A percentile compares a stretch with the other conserved stretches of the same genome.
phyloP scores from a whole-genome alignment of 2,329 filamentous ascomycete genomes.

The Ophiostoma sp. region DNA sequence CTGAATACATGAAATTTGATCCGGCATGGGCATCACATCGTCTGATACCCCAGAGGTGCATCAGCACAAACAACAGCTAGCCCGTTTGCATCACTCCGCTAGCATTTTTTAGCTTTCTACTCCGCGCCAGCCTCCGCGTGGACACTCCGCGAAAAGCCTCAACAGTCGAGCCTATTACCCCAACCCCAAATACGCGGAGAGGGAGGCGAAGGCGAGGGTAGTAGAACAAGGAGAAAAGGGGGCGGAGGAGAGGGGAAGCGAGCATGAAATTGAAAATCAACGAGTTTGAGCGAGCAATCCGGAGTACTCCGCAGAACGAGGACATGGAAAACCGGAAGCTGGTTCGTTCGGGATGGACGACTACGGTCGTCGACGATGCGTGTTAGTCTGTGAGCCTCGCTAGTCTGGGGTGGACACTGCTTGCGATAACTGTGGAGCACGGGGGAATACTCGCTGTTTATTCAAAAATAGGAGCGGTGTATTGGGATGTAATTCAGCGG shows the following conservation, averaged over 20 bases:
- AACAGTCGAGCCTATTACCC: not conserved
- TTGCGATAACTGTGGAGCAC: not conserved
- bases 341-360: not conserved
- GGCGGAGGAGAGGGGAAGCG: not conserved
- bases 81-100: constrained; percentile 7
- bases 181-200: not conserved
- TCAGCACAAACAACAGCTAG: not conserved
- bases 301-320: constrained; percentile 7
- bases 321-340: not conserved
- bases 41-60: constrained; percentile 7
- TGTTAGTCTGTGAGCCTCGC: not conserved
- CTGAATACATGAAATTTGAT: not conserved
- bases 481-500: not conserved
- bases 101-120: not conserved
- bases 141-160: constrained; percentile 5
- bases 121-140: constrained; percentile 4
- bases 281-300: not conserved
- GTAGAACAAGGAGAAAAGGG: not conserved
- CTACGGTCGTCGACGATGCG: not conserved
- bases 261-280: not conserved
- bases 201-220: not conserved
- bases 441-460: constrained; percentile 6
- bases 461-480: constrained; percentile 5
- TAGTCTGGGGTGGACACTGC: not conserved
- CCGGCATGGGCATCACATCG: not conserved